Evolutionary conservation across 2,329 filamentous ascomycete species (phyloP), one percentile per base, ranked within the genome.

Genomic region (Colletotrichum horii): DNA sequence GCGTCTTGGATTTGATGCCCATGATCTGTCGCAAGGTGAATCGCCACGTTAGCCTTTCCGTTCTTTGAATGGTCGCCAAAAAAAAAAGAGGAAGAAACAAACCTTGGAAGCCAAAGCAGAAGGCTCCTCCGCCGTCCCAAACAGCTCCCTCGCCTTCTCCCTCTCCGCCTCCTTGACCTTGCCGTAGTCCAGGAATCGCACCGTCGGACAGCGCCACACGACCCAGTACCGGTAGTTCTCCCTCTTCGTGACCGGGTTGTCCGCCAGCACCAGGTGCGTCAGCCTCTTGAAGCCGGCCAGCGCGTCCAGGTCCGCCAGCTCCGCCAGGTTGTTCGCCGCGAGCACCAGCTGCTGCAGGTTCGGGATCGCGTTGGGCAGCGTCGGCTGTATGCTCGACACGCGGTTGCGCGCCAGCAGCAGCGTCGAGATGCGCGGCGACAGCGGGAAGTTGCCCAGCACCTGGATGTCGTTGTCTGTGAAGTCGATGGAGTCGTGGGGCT

Each of bases 401-500:
- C 97, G 94, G 87, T 99, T 99, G 78, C 96, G 93, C 70, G 96
- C 96, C 70, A 98, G 91, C 64, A 99, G 92, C 56, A 99, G 91
- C 24, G 95, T 98, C 80, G 92, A 94, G 81, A 98, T 89, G 79
- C 97, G 94, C 61, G 95, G 96, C 71, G 94, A 96, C 66, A 98
- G 92, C 5, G 97, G 97, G 84, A 99, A 98, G 87, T 98, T 98
- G 79, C 93, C 94, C 78, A 99, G 91, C 66, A 94, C 89, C 80
- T 95, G 92, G 82, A 99, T 96, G 86, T 98, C 96, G 85, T 99
- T 99, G 89, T 99, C 97, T 85, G 97, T 98, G 82, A 99, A 93
- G 88, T 99, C 97, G 89, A 99, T 97, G 79, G 95, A 93, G 88
- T 98, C 97, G 91, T 97, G 96, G 81, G 96, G 95, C 95, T 97